Evolutionary conservation across 176 grass and related monocot genomes (phyloP).

Genomic region (Guadua angustifolia): DNA sequence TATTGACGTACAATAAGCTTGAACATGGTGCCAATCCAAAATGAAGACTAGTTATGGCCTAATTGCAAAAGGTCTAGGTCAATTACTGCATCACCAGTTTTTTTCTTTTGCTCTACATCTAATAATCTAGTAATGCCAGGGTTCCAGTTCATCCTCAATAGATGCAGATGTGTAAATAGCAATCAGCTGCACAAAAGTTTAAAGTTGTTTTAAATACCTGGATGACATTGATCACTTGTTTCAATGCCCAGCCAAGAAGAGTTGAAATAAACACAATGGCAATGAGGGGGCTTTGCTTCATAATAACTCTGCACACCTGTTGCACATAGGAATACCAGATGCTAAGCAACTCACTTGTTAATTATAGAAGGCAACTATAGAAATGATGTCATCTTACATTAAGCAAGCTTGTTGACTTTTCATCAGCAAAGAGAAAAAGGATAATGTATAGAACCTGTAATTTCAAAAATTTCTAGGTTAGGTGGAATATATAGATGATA

Average conservation of each 20-base stretch:
- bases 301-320: constrained; percentile 57
- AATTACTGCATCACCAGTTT: neutral
- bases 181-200: constrained; percentile 3
- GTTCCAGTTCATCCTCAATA: constrained; percentile 26
- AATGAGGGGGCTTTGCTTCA: constrained; percentile 58
- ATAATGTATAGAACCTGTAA: constrained; percentile 92
- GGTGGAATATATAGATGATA: constrained; percentile 1
- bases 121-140: neutral
- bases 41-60: neutral
- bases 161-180: neutral
- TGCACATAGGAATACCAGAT: constrained; percentile 20
- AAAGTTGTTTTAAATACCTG: constrained; percentile 49
- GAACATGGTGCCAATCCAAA: neutral
- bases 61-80: neutral
- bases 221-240: constrained; percentile 37
- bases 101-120: neutral
- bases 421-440: constrained; percentile 72
- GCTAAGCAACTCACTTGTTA: neutral
- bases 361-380: neutral
- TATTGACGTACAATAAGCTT: constrained; percentile 13
- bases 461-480: constrained; percentile 10
- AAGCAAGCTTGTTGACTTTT: constrained; percentile 61
- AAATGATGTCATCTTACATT: constrained; percentile 58
- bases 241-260: constrained; percentile 67
- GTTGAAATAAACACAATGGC: constrained; percentile 62